Conservation (phyloP, 208 protist genomes). For the Trypanosoma theileri region DNA sequence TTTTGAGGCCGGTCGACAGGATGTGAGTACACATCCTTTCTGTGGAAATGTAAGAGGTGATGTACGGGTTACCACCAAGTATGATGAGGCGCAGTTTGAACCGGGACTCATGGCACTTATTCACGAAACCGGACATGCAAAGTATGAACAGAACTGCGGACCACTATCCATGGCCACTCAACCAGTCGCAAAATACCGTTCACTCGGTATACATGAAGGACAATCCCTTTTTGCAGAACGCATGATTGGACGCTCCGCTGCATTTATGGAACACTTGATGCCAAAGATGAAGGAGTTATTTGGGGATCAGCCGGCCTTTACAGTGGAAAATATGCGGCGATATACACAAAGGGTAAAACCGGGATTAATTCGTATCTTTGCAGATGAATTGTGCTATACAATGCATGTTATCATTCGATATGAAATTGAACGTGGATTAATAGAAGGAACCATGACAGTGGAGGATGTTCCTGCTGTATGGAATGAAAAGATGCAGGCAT, state of each 20-base stretch:
- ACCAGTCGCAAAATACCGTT: conserved; percentile 65
- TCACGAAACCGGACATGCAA: conserved; percentile 88
- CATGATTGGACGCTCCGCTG: conserved; percentile 52
- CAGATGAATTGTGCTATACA: conserved; percentile 91
- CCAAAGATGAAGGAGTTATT: conserved; percentile 52
- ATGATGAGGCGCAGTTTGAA: conserved; percentile 49
- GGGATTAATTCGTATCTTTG: conserved; percentile 77
- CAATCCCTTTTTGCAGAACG: conserved; percentile 90
- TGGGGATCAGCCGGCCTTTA: conserved; percentile 53
- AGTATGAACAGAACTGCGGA: conserved; percentile 88
- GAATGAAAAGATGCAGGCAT: conserved; percentile 87
- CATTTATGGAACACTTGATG: conserved; percentile 60
- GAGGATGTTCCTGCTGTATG: conserved; percentile 81
- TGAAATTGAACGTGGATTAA: conserved; percentile 86
- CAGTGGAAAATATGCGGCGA: conserved; percentile 51
- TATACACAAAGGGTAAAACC: conserved; percentile 55
- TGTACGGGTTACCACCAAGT: conserved; percentile 86
- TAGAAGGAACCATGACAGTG: conserved; percentile 74
- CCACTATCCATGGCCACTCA: conserved; percentile 58
- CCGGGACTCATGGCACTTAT: conserved; percentile 69
- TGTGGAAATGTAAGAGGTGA: conserved; percentile 80
- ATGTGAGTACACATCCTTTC: conserved; percentile 89
- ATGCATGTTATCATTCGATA: conserved; percentile 90
- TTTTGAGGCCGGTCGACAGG: conserved; percentile 79
- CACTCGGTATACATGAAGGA: conserved; percentile 86